A percentile compares a stretch with the other conserved stretches of the same genome.
These are phyloP conservation scores for Smallanthus sonchifolius DNA, from an alignment of 129 eudicot genomes.

Conservation along the genomic window DNA sequence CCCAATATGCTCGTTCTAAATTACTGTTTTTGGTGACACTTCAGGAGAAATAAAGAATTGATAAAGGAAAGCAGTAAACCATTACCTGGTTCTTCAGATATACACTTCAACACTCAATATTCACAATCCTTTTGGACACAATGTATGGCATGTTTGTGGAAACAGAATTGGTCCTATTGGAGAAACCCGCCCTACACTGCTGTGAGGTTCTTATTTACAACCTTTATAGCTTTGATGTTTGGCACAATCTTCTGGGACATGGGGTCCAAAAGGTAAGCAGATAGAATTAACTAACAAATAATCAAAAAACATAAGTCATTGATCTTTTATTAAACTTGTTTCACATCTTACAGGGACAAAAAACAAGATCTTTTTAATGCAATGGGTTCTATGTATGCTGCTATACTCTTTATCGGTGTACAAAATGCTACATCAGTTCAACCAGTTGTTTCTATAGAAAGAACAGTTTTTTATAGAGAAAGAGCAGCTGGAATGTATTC, in stretches of 20 bases:
- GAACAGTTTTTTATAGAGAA: conserved; percentile 92
- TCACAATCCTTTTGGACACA: conserved; percentile 68
- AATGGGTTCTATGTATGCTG: conserved; percentile 91
- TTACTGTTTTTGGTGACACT: neutral
- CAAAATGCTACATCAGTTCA: conserved; percentile 75
- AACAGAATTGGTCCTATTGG: conserved; percentile 88
- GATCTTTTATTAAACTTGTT: conserved; percentile 5
- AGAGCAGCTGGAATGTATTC: conserved; percentile 99
- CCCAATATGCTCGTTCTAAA: neutral
- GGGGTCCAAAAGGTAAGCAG: conserved; percentile 59
- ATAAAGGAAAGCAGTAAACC: conserved; percentile 69
- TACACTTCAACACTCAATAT: conserved; percentile 56
- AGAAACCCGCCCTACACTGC: conserved; percentile 87
- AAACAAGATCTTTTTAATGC: conserved; percentile 68
- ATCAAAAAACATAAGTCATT: neutral
- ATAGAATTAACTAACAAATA: neutral
- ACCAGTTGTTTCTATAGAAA: conserved; percentile 79
- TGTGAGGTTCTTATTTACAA: conserved; percentile 72
- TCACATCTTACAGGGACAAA: conserved; percentile 36
- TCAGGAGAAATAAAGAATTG: conserved; percentile 74
- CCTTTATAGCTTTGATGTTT: conserved; percentile 68
- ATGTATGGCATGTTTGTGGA: conserved; percentile 92
- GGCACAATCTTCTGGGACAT: conserved; percentile 87
- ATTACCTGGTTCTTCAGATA: conserved; percentile 59
- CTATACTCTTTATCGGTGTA: conserved; percentile 80